Conservation (phyloP, 768 basidiomycete genomes). For the Dioszegia aurantiaca region DNA sequence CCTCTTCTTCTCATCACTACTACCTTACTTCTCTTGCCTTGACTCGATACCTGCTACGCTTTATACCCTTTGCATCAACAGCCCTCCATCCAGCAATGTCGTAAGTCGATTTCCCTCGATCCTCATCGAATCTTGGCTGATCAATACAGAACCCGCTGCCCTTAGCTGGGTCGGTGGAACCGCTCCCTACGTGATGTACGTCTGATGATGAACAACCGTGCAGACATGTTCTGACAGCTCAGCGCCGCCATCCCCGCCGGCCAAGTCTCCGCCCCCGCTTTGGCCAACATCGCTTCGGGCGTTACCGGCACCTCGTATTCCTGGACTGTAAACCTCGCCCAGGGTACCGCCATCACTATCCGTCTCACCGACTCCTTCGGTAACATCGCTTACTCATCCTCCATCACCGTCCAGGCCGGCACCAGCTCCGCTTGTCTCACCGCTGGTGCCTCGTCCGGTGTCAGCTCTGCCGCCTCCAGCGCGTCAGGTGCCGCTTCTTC, state of each 20-base stretch:
- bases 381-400: constrained; percentile 33
- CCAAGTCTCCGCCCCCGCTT: constrained; percentile 36
- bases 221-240: too few relatives aligned
- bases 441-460: constrained; percentile 14
- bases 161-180: constrained; percentile 39
- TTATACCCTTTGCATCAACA: constrained; percentile 6
- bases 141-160: constrained; percentile 22
- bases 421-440: constrained; percentile 28
- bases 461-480: constrained; percentile 14
- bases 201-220: constrained; percentile 8
- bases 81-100: constrained; percentile 38
- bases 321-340: constrained; percentile 41
- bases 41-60: background rate
- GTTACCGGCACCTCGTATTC: constrained; percentile 24
- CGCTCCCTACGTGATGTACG: constrained; percentile 44
- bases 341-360: constrained; percentile 33
- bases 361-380: constrained; percentile 46
- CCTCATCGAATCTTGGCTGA: background rate
- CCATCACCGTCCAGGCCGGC: constrained; percentile 39
- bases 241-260: constrained; percentile 54
- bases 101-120: constrained; percentile 24
- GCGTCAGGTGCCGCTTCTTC: constrained; percentile 16
- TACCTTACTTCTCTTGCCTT: background rate
- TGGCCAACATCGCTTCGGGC: constrained; percentile 24
- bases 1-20: background rate